These are phyloP conservation scores for Macrocystidia cucumis DNA, from an alignment of 1,284 basidiomycete genomes.

Conservation along the genomic window DNA sequence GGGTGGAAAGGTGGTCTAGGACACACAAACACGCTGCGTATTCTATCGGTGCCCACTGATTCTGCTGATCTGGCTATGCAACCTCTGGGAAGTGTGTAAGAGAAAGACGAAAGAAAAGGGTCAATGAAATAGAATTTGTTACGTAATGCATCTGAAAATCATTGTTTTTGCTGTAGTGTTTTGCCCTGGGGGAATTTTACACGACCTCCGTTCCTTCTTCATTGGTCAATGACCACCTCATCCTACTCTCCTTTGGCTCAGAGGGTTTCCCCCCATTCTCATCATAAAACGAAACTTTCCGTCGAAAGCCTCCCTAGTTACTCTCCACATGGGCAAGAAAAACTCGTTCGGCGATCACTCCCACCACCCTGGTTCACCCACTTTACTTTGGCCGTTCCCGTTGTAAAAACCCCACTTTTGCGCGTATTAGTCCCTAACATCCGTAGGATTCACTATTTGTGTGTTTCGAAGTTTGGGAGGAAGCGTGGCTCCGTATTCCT, in stretches of 20 bases:
- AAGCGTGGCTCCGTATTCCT: constrained; percentile 32
- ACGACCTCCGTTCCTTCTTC: too few species aligned
- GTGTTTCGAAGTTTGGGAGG: constrained; percentile 32
- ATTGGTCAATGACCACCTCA: too few species aligned
- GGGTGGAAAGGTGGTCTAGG: constrained; percentile 98
- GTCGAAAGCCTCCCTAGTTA: constrained; percentile 27
- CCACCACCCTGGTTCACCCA: constrained; percentile 49
- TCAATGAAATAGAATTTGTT: too few species aligned
- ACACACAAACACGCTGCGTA: constrained; percentile 81
- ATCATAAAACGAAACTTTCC: too few species aligned
- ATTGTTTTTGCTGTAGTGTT: too few species aligned
- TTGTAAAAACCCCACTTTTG: constrained; percentile 35
- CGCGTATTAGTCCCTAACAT: constrained; percentile 47
- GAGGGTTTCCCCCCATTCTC: too few species aligned
- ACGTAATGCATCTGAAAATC: too few species aligned
- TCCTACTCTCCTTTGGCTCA: too few species aligned
- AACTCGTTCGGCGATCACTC: constrained; percentile 44
- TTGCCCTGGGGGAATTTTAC: too few species aligned
- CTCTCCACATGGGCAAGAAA: constrained; percentile 61
- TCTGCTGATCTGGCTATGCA: constrained; percentile 76
- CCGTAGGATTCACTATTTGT: constrained; percentile 29
- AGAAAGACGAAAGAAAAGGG: too few species aligned
- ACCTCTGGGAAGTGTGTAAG: constrained; percentile 41
- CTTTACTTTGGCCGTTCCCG: constrained; percentile 48
- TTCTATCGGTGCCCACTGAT: constrained; percentile 82